Evolutionary conservation across 768 basidiomycete species (phyloP).

Genomic region (Amanita fuliginea): DNA sequence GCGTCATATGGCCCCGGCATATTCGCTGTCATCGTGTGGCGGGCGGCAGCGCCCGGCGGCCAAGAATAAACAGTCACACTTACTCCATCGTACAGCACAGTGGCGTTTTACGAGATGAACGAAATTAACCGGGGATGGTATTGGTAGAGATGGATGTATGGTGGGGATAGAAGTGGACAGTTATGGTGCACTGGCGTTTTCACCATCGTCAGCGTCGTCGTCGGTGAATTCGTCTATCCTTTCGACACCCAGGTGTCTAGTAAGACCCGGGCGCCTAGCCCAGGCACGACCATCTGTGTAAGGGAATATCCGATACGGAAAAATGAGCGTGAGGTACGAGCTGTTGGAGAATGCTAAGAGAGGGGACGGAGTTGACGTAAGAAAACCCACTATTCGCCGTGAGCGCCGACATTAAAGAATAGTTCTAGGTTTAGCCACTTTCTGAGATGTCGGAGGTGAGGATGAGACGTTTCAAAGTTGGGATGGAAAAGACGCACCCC

Average conservation of each 20-base stretch:
- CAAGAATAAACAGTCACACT: background rate
- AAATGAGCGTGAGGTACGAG: constrained; percentile 64
- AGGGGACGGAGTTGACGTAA: background rate
- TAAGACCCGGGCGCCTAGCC: constrained; percentile 60
- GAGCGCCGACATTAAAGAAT: constrained; percentile 79
- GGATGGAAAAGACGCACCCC: constrained; percentile 38
- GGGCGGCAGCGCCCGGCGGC: background rate
- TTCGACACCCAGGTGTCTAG: constrained; percentile 49
- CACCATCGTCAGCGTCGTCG: constrained; percentile 36
- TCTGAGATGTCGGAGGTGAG: constrained; percentile 18
- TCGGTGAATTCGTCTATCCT: constrained; percentile 84
- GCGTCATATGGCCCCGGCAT: constrained; percentile 87
- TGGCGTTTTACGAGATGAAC: no score
- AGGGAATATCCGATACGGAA: constrained; percentile 73
- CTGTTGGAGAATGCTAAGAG: constrained; percentile 23
- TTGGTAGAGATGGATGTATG: background rate
- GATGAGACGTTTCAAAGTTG: background rate
- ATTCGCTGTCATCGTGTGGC: background rate
- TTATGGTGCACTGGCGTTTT: constrained; percentile 10
- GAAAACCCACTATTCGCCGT: constrained; percentile 57
- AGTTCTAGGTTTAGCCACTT: constrained; percentile 58
- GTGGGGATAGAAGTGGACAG: no score
- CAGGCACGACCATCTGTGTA: constrained; percentile 79
- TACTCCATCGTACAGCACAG: background rate
- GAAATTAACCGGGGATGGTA: background rate